phyloP scores from a whole-genome alignment of 495 filamentous ascomycete genomes.

The Penicillium simplicissimum region DNA sequence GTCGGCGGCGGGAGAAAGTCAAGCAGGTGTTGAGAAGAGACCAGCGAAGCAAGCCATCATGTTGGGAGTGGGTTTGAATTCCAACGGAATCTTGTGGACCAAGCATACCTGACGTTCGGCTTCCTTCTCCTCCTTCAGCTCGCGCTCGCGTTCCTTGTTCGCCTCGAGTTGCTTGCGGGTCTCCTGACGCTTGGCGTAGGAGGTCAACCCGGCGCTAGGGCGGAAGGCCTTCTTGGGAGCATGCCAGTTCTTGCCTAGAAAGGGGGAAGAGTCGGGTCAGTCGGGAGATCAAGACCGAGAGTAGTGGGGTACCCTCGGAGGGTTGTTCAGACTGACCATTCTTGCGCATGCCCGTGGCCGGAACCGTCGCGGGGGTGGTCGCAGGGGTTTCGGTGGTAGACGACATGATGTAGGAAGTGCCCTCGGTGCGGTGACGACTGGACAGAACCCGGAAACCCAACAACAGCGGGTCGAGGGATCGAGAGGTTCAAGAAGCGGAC shows the following conservation, averaged over 20 bases:
- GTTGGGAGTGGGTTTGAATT: background rate
- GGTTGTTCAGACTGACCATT: constrained; percentile 38
- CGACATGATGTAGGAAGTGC: constrained; percentile 24
- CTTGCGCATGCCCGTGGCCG: constrained; percentile 45
- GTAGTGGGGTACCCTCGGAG: constrained; percentile 8
- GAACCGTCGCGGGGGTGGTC: constrained; percentile 21
- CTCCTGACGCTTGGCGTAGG: constrained; percentile 73
- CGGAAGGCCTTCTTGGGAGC: constrained; percentile 80
- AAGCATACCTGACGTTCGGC: constrained; percentile 72
- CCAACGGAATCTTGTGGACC: background rate
- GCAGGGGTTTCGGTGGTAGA: constrained; percentile 20
- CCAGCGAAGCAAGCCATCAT: background rate
- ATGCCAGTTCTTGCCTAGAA: constrained; percentile 92
- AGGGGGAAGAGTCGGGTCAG: constrained; percentile 20
- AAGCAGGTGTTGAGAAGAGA: background rate
- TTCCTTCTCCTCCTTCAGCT: constrained; percentile 95
- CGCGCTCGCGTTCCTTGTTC: constrained; percentile 85
- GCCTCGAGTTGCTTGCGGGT: constrained; percentile 63
- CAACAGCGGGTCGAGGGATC: background rate
- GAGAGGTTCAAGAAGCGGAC: background rate
- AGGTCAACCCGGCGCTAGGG: constrained; percentile 69
- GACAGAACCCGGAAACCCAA: background rate
- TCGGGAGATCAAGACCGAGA: constrained; percentile 19
- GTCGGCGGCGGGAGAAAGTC: background rate
- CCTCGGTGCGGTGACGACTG: background rate